Percentiles rank a stretch among this genome's conserved stretches.
These are phyloP conservation scores for Pyrus bretschneideri DNA, from an alignment of 306 rosid species.

Conservation along the genomic window DNA sequence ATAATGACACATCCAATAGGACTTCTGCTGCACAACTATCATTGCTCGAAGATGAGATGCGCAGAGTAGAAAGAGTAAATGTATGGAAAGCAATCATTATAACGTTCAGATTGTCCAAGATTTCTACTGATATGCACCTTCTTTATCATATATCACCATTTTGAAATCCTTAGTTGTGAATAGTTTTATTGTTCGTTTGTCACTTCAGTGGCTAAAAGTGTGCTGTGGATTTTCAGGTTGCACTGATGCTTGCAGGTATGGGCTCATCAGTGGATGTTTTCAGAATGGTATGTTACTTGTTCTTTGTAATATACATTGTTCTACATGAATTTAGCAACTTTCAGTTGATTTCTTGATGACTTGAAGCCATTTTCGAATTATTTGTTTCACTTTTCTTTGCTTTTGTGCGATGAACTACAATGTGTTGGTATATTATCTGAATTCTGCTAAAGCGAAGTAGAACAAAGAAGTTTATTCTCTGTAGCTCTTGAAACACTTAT, in stretches of 20 bases:
- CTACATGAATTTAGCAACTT: not conserved
- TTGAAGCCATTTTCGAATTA: not conserved
- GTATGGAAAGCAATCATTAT: conserved; percentile 36
- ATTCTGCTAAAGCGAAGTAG: not conserved
- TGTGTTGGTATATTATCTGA: not conserved
- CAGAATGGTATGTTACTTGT: conserved; percentile 44
- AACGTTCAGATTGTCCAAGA: not conserved
- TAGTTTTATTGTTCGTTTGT: not conserved
- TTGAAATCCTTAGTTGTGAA: conserved; percentile 3
- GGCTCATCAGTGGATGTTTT: conserved; percentile 77
- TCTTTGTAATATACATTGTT: not conserved
- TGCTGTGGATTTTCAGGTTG: conserved; percentile 53
- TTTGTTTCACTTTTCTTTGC: not conserved
- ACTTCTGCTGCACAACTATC: conserved; percentile 93
- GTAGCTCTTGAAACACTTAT: conserved; percentile 3
- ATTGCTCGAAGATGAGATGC: conserved; percentile 95
- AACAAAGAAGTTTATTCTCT: not conserved
- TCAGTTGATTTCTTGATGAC: not conserved
- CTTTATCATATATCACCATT: conserved; percentile 8
- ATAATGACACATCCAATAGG: too few species aligned
- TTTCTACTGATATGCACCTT: not conserved
- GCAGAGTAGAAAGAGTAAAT: conserved; percentile 91
- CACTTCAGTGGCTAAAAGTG: conserved; percentile 5
- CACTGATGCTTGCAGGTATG: conserved; percentile 91
- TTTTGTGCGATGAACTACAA: not conserved